Conservation (phyloP, 2,329 filamentous ascomycete genomes). For the Talaromyces rugulosus region DNA sequence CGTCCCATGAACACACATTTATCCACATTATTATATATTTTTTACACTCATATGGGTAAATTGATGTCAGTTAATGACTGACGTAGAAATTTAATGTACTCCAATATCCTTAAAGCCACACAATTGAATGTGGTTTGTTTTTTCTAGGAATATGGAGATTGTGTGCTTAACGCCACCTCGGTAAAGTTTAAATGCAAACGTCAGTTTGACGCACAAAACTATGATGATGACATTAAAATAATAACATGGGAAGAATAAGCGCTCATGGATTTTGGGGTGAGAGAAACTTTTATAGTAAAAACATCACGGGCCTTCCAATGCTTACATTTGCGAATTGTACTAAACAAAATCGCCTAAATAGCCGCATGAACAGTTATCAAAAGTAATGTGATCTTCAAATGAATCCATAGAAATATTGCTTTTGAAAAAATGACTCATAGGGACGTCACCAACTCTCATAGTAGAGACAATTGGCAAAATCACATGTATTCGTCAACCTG, state of each 20-base stretch:
- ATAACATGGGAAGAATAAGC: neutral
- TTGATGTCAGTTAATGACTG: no score
- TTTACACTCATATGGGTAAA: no score
- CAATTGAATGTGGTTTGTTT: no score
- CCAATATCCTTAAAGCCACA: no score
- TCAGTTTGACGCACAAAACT: neutral
- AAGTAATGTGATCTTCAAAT: neutral
- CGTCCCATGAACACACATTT: no score
- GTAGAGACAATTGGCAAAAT: neutral
- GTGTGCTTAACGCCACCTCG: no score
- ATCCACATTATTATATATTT: no score
- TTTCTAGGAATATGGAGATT: no score
- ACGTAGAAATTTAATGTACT: no score
- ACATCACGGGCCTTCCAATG: neutral
- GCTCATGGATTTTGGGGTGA: neutral
- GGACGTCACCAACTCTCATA: neutral
- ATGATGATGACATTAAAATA: neutral
- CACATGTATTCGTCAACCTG: neutral
- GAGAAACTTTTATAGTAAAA: neutral
- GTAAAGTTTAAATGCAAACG: neutral
- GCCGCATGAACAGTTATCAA: no score
- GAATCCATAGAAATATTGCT: no score
- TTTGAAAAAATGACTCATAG: neutral
- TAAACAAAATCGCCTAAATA: neutral
- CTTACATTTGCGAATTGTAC: neutral